phyloP scores from a whole-genome alignment of 805 yeast genomes.

The Zygotorulaspora florentina region DNA sequence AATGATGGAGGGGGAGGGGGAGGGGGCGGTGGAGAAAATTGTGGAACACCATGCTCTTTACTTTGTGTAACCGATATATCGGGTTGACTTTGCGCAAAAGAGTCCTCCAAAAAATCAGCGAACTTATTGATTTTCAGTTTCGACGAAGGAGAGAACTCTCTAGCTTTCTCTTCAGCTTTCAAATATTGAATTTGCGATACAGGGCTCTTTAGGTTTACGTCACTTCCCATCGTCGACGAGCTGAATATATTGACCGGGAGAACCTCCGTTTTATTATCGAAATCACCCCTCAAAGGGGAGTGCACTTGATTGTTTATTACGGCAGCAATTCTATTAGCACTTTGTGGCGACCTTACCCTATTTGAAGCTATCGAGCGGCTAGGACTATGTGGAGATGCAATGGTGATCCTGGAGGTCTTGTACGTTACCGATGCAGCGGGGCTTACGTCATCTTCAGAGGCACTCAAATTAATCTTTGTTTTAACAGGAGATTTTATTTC shows the following conservation, averaged over 20 bases:
- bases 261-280: not conserved
- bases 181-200: not conserved
- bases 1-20: constrained; percentile 17
- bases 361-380: constrained; percentile 12
- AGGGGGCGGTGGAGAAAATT: not conserved
- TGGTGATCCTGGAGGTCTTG: constrained; percentile 36
- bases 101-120: constrained; percentile 25
- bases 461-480: constrained; percentile 3
- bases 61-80: constrained; percentile 3
- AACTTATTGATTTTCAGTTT: constrained; percentile 27
- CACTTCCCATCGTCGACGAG: not conserved
- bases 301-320: constrained; percentile 33
- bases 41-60: constrained; percentile 1
- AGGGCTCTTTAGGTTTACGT: constrained; percentile 3
- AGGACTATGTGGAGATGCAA: constrained; percentile 28
- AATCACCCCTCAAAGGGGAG: constrained; percentile 29
- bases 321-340: constrained; percentile 30
- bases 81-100: constrained; percentile 20
- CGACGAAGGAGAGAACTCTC: constrained; percentile 30
- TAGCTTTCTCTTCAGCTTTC: constrained; percentile 1
- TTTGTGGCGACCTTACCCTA: constrained; percentile 22
- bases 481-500: constrained; percentile 5
- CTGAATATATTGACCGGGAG: not conserved
- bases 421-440: constrained; percentile 37
- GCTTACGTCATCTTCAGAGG: constrained; percentile 15